Conservation (phyloP, 2,329 filamentous ascomycete species). For the Phoma herbarum region DNA sequence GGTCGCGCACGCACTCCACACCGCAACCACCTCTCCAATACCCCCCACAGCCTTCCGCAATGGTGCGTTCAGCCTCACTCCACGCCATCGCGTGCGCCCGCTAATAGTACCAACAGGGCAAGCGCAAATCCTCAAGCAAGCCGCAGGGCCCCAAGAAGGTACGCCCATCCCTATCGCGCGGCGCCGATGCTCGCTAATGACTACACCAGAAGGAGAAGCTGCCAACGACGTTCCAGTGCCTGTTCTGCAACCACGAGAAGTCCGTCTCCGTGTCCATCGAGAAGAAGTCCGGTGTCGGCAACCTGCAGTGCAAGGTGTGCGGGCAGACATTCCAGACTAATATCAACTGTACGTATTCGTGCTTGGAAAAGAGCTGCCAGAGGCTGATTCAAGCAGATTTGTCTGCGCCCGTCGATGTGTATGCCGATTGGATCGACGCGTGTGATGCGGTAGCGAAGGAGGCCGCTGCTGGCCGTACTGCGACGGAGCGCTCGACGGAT, state of each 20-base stretch:
- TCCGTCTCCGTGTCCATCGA: constrained; percentile 91
- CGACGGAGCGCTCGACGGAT: constrained; percentile 36
- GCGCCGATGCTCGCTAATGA: constrained; percentile 24
- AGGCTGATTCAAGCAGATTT: constrained; percentile 70
- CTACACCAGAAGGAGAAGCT: constrained; percentile 67
- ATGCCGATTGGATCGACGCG: constrained; percentile 99
- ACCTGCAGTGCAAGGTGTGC: constrained; percentile 89
- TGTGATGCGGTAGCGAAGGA: constrained; percentile 76
- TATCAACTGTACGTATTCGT: constrained; percentile 77
- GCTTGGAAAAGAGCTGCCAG: constrained; percentile 3
- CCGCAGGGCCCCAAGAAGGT: constrained; percentile 85
- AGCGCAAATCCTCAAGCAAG: constrained; percentile 87
- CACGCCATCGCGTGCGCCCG: constrained; percentile 26
- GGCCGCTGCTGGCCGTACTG: constrained; percentile 53
- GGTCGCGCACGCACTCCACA: not conserved
- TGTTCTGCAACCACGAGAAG: constrained; percentile 98
- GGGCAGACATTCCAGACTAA: constrained; percentile 92
- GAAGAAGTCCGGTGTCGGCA: constrained; percentile 88
- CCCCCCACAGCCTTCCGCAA: constrained; percentile 7
- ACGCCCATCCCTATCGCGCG: constrained; percentile 32
- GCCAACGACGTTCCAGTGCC: constrained; percentile 87
- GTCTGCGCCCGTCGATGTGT: constrained; percentile 91
- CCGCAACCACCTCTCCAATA: not conserved
- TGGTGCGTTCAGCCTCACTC: constrained; percentile 10
- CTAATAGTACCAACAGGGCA: constrained; percentile 66